phyloP scores from a whole-genome alignment of 257 asterid genomes.

The Jacaranda mimosifolia region DNA sequence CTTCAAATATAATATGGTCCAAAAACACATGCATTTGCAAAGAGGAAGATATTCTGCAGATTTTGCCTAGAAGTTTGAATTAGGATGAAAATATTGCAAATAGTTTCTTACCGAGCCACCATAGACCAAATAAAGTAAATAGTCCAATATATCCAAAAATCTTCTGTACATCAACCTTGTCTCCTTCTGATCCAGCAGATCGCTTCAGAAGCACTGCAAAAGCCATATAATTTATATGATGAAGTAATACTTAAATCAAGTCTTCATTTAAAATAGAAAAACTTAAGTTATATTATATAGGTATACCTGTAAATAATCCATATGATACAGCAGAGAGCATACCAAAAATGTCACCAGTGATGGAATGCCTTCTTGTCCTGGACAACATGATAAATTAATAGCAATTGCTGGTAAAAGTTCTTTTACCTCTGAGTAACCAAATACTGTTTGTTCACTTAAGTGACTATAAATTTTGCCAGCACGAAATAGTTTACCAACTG shows the following conservation, averaged over 20 bases:
- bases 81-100: not conserved
- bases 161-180: constrained; percentile 72
- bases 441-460: not conserved
- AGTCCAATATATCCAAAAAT: constrained; percentile 77
- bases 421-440: not conserved
- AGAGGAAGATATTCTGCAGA: no score
- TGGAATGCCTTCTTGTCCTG: constrained; percentile 59
- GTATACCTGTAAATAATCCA: constrained; percentile 77
- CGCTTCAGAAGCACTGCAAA: constrained; percentile 80
- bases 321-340: constrained; percentile 74
- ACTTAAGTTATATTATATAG: constrained; percentile 14
- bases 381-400: constrained; percentile 18
- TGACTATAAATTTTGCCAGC: not conserved
- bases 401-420: constrained; percentile 4
- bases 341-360: constrained; percentile 74
- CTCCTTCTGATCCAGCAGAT: constrained; percentile 76
- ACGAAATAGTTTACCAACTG: not conserved
- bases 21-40: no score
- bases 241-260: constrained; percentile 6
- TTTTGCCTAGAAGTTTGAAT: no score
- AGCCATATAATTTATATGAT: not conserved
- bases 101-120: constrained; percentile 84
- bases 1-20: no score
- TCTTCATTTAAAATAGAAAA: not conserved
- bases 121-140: constrained; percentile 68